Evolutionary conservation across 768 basidiomycete genomes (phyloP).

Genomic region (Agaricus sinodeliciosus): DNA sequence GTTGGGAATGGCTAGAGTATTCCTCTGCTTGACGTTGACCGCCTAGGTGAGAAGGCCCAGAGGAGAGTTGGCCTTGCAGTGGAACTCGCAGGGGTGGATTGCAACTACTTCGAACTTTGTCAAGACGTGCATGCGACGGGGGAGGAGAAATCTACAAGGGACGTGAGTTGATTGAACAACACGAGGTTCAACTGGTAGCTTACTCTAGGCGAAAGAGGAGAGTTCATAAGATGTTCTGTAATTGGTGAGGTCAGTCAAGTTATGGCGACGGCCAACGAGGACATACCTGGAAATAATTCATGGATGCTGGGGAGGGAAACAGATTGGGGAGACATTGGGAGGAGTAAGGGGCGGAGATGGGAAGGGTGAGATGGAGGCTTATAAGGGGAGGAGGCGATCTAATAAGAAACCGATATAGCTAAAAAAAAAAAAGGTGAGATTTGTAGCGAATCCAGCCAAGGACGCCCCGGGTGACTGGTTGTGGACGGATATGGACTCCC

Average conservation of each 20-base stretch:
- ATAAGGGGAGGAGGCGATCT: constrained; percentile 6
- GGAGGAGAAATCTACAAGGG: not conserved
- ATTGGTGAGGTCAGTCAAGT: not conserved
- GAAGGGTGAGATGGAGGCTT: not conserved
- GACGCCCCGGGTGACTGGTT: not conserved
- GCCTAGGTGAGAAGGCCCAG: not conserved
- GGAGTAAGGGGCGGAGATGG: not conserved
- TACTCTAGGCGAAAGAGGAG: not conserved
- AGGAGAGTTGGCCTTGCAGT: not conserved
- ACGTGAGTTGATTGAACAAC: not conserved
- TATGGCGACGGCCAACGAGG: not conserved
- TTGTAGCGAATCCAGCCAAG: not conserved
- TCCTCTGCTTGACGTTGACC: not conserved
- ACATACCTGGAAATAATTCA: constrained; percentile 49
- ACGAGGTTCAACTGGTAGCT: not conserved
- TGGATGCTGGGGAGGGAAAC: constrained; percentile 42
- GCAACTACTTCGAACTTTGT: too few species aligned
- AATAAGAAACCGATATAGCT: constrained; percentile 8
- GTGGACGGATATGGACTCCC: constrained; percentile 7
- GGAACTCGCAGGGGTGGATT: not conserved
- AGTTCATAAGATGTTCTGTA: constrained; percentile 16
- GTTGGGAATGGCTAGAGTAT: not conserved
- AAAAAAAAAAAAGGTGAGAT: constrained; percentile 7
- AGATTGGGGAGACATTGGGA: constrained; percentile 6
- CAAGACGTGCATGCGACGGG: not conserved